Evolutionary conservation across 1,284 basidiomycete species (phyloP).

Genomic region (Rhodotorula sp.): DNA sequence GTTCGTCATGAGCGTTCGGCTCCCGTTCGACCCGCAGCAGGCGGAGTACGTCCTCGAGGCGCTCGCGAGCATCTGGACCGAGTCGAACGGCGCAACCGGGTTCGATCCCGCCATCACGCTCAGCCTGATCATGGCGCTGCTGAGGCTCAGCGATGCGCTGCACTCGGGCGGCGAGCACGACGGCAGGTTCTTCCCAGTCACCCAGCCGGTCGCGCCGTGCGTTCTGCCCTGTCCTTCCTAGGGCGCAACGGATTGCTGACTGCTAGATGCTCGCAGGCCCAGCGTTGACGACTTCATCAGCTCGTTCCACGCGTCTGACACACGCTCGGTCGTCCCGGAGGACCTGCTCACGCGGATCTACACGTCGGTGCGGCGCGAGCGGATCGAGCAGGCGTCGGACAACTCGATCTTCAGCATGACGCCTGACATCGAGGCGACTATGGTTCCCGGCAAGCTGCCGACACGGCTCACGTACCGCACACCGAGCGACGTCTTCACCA

Average conservation of each 20-base stretch:
- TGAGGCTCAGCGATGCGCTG: slow-evolving; percentile 80
- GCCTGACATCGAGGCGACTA: slow-evolving; percentile 59
- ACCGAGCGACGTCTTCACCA: slow-evolving; percentile 78
- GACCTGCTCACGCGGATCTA: slow-evolving; percentile 75
- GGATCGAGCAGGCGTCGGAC: slow-evolving; percentile 67
- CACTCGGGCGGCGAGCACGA: slow-evolving; percentile 53
- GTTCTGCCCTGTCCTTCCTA: not conserved
- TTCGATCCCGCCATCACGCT: slow-evolving; percentile 60
- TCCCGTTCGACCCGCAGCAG: slow-evolving; percentile 68
- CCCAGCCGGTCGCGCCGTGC: slow-evolving; percentile 1
- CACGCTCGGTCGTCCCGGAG: slow-evolving; percentile 67
- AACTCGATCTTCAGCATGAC: slow-evolving; percentile 46
- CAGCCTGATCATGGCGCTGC: slow-evolving; percentile 76
- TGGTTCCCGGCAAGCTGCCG: slow-evolving; percentile 70
- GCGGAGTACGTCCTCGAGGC: slow-evolving; percentile 62
- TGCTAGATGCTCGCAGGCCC: slow-evolving; percentile 54
- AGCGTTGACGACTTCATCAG: slow-evolving; percentile 73
- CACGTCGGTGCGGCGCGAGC: slow-evolving; percentile 67
- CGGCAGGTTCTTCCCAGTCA: slow-evolving; percentile 17
- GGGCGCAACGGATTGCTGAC: no score
- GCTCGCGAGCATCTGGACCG: slow-evolving; percentile 85
- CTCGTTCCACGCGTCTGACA: slow-evolving; percentile 74
- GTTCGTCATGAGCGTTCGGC: slow-evolving; percentile 77
- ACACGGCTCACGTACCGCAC: slow-evolving; percentile 75
- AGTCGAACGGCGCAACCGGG: slow-evolving; percentile 71